Evolutionary conservation across 495 filamentous ascomycete genomes (phyloP).

Genomic region (Tuber melanosporum): DNA sequence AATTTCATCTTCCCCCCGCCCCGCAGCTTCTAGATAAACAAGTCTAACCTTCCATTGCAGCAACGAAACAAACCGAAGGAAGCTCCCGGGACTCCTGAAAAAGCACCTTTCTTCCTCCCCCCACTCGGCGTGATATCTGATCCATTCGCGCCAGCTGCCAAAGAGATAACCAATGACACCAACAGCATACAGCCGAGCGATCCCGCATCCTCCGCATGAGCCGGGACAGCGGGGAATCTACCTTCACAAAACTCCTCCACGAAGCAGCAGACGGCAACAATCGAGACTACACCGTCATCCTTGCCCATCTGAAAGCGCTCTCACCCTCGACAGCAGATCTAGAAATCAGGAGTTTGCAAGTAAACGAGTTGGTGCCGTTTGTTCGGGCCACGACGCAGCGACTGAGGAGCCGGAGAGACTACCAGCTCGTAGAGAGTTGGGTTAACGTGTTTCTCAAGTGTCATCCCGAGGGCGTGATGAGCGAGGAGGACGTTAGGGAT

Average conservation of each 20-base stretch:
- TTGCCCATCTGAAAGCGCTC: slow-evolving; percentile 70
- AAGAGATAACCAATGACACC: neutral
- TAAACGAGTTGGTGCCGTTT: slow-evolving; percentile 60
- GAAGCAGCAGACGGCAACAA: slow-evolving; percentile 28
- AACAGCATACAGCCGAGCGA: slow-evolving; percentile 44
- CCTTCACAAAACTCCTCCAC: slow-evolving; percentile 35
- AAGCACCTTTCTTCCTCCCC: slow-evolving; percentile 93
- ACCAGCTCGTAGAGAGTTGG: slow-evolving; percentile 91
- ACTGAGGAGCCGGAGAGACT: slow-evolving; percentile 64
- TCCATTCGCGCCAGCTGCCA: slow-evolving; percentile 15
- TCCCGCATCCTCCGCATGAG: slow-evolving; percentile 53
- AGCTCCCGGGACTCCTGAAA: slow-evolving; percentile 82
- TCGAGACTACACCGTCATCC: slow-evolving; percentile 52
- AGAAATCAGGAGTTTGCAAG: slow-evolving; percentile 60
- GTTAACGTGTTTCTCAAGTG: slow-evolving; percentile 84
- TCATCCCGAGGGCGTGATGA: slow-evolving; percentile 57
- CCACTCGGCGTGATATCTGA: slow-evolving; percentile 49
- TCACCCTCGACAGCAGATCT: slow-evolving; percentile 76
- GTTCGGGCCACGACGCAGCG: slow-evolving; percentile 65
- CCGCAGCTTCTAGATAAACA: neutral
- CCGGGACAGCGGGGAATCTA: slow-evolving; percentile 47
- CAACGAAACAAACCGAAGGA: slow-evolving; percentile 91
- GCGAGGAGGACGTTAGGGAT: slow-evolving; percentile 39
- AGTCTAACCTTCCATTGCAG: slow-evolving; percentile 38
- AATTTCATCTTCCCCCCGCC: slow-evolving; percentile 8